Evolutionary conservation across 352 stramenopile species (phyloP), one percentile per base, ranked within the genome.

Genomic region (Globisporangium echinulatum): DNA sequence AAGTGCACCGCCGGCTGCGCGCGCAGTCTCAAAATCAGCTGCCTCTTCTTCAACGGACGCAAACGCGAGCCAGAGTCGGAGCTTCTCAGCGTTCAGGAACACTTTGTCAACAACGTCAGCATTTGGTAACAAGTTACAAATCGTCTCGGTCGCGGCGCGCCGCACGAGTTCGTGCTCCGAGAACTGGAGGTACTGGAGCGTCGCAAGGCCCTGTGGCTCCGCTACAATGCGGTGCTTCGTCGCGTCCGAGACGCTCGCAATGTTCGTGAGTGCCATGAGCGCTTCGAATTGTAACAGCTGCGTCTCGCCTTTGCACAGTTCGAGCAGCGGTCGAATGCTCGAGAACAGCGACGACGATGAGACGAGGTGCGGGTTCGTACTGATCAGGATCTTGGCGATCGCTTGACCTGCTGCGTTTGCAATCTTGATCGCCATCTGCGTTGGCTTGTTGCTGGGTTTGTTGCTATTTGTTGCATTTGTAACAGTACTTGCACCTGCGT

Each of bases 241-340:
- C 61, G 97, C 89, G 7, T 97, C 81, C 36, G 88, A 96, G 17
- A 97, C 87, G 17, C 84, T 94, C 42, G 90, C 93, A 13, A 99
- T 88, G 64, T 99, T 99, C 1, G 97, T 99, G 8, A 99, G 75
- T 15, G 96, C 91, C 77, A 99, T 87, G n/a, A 99, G 75, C 19
- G 94, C 92, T 70, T 99, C 85, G 33, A 96, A 96, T 64, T 95
- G 81, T 40, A 93, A 62, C 53, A 96, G 58, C 55, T 94, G 83
- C 59, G 93, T 94, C 54, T 98, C 97, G 13, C 98, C 87, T 64
- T 97, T 96, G 58, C 96, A 96, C 56, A 99, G 61, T 62, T 97
- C 84, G 10, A 99, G 76, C 48, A 99, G 77, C 33, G 85, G 82
- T n/a, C 75, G 68, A 43, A 93, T 86, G 0, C 72, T 85, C 57